These are phyloP conservation scores for Amphirosellinia nigrospora DNA, from an alignment of 495 filamentous ascomycete species.

Conservation along the genomic window DNA sequence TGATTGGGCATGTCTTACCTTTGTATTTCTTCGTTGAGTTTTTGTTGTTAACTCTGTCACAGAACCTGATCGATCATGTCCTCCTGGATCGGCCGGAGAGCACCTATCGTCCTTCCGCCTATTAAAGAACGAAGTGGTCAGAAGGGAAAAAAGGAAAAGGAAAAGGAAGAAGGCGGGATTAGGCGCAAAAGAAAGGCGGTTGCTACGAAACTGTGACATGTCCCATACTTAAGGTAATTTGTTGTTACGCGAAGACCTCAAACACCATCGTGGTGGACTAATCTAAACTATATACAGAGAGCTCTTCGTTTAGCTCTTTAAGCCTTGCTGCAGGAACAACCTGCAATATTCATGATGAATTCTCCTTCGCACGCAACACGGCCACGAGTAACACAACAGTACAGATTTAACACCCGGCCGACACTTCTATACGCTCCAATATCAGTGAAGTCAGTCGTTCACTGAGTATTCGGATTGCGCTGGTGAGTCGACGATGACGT, in stretches of 20 bases:
- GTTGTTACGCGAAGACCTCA: not conserved
- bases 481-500: not conserved
- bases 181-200: not conserved
- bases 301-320: not conserved
- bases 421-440: not conserved
- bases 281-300: not conserved
- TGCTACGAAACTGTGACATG: not conserved
- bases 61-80: conserved; percentile 45
- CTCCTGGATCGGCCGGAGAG: conserved; percentile 38
- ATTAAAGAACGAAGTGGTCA: not conserved
- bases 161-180: not conserved
- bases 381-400: not conserved
- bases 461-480: not conserved
- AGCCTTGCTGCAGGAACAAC: not conserved
- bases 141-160: not conserved
- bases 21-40: not conserved
- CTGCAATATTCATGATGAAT: not conserved
- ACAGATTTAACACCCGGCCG: not conserved
- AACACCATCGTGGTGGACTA: not conserved
- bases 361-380: not conserved
- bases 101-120: conserved; percentile 23
- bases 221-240: not conserved
- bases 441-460: not conserved
- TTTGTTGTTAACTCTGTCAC: conserved; percentile 27
- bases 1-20: conserved; percentile 47